Percentiles rank a stretch among this genome's conserved stretches.
Conservation (phyloP, 1,284 basidiomycete genomes). For the Pyrrhoderma lamaoense region DNA sequence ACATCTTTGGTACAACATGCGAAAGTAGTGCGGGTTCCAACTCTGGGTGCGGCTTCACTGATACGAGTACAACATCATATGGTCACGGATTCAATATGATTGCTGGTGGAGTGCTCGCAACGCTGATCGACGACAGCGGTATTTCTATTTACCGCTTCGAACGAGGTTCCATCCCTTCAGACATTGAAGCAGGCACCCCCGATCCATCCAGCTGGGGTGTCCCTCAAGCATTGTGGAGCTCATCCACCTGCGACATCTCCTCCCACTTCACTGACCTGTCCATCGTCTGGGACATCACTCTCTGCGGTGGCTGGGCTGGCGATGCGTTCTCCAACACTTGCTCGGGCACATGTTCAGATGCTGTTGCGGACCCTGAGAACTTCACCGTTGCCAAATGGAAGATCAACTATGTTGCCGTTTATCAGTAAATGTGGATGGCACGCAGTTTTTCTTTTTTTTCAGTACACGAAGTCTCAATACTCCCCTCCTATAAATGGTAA, state of each 20-base stretch:
- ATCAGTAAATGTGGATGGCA: constrained; percentile 22
- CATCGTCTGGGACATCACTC: constrained; percentile 61
- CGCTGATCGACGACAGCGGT: constrained; percentile 59
- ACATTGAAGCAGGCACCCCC: constrained; percentile 53
- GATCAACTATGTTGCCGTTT: constrained; percentile 38
- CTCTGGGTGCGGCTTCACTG: constrained; percentile 60
- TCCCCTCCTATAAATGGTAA: too few relatives aligned
- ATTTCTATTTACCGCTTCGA: constrained; percentile 77
- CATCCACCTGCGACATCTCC: constrained; percentile 53
- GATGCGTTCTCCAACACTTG: constrained; percentile 36
- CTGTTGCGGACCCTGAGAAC: constrained; percentile 58
- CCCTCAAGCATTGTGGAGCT: constrained; percentile 61
- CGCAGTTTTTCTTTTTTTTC: too few relatives aligned
- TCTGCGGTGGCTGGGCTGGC: constrained; percentile 67
- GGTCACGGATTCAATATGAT: constrained; percentile 63
- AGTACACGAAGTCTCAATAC: too few relatives aligned
- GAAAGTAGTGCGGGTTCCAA: constrained; percentile 43
- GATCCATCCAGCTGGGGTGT: constrained; percentile 60
- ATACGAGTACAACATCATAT: constrained; percentile 47
- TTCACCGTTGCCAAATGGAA: constrained; percentile 52
- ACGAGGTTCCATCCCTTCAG: constrained; percentile 56
- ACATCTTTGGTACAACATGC: constrained; percentile 38
- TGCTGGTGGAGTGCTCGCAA: constrained; percentile 71
- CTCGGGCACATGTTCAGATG: constrained; percentile 56
- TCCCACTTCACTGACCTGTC: constrained; percentile 65